Percentiles rank a stretch among this genome's conserved stretches.
phyloP scores from a whole-genome alignment of 805 yeast genomes.

The Yamadazyma laniorum region DNA sequence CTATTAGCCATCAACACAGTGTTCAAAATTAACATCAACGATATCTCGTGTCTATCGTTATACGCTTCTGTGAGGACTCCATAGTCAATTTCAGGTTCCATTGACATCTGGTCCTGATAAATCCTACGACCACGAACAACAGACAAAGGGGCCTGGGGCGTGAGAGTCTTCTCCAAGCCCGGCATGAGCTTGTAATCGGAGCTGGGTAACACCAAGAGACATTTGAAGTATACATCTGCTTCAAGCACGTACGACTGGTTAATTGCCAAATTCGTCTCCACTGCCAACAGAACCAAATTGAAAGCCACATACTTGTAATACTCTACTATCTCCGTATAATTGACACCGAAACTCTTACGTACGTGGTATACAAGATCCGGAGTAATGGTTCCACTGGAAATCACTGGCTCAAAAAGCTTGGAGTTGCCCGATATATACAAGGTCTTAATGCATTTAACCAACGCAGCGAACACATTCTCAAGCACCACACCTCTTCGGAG shows the following conservation, averaged over 20 bases:
- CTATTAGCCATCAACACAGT: slow-evolving; percentile 19
- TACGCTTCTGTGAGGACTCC: background rate
- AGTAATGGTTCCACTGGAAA: slow-evolving; percentile 9
- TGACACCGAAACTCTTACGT: slow-evolving; percentile 14
- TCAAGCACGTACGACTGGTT: slow-evolving; percentile 11
- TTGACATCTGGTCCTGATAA: background rate
- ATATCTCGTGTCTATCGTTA: slow-evolving; percentile 28
- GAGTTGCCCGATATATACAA: slow-evolving; percentile 11
- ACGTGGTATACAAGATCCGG: slow-evolving; percentile 24
- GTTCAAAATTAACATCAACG: slow-evolving; percentile 27
- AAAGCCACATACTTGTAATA: slow-evolving; percentile 29
- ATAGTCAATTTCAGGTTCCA: background rate
- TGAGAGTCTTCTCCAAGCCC: background rate
- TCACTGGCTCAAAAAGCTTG: background rate
- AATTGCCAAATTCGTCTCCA: slow-evolving; percentile 8
- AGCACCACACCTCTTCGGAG: background rate
- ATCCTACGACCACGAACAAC: background rate
- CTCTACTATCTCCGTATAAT: slow-evolving; percentile 20
- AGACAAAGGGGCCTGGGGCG: background rate
- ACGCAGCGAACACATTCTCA: background rate
- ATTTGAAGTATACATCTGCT: slow-evolving; percentile 26
- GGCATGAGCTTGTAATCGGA: slow-evolving; percentile 8
- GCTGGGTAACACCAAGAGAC: slow-evolving; percentile 23
- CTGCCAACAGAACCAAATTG: slow-evolving; percentile 22
- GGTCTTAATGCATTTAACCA: slow-evolving; percentile 6